Conservation (phyloP, 345 rosid species). For the Combretum micranthum region DNA sequence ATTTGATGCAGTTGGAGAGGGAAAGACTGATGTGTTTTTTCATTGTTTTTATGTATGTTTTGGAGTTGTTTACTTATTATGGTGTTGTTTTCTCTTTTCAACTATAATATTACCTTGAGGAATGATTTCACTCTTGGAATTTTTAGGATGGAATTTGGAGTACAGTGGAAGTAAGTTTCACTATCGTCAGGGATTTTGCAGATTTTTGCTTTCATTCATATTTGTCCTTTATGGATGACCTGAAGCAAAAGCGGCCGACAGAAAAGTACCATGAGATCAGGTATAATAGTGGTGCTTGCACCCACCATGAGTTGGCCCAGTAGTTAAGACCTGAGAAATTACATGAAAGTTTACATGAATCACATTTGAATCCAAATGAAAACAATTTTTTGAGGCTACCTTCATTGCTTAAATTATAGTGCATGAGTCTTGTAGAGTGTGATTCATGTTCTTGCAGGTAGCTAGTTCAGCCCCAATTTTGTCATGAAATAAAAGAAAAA, state of each 20-base stretch:
- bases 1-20: slow-evolving; percentile 88
- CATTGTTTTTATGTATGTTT: slow-evolving; percentile 79
- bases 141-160: slow-evolving; percentile 89
- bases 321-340: background rate
- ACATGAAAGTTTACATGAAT: too few species aligned
- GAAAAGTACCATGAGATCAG: slow-evolving; percentile 76
- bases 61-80: slow-evolving; percentile 1
- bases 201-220: slow-evolving; percentile 82
- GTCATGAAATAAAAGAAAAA: background rate
- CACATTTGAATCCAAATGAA: too few species aligned
- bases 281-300: slow-evolving; percentile 24
- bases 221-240: slow-evolving; percentile 65
- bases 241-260: slow-evolving; percentile 30
- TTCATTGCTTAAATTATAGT: too few species aligned
- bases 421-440: too few species aligned
- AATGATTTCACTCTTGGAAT: slow-evolving; percentile 5
- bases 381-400: too few species aligned
- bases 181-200: slow-evolving; percentile 55
- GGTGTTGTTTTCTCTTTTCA: slow-evolving; percentile 1
- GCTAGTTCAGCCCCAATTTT: background rate
- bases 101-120: slow-evolving; percentile 2
- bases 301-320: background rate
- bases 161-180: slow-evolving; percentile 54
- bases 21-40: slow-evolving; percentile 48
- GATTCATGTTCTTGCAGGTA: background rate